Base-by-base conservation (phyloP, 2,329 filamentous ascomycete genomes). In the Lachnellula subtilissima region DNA sequence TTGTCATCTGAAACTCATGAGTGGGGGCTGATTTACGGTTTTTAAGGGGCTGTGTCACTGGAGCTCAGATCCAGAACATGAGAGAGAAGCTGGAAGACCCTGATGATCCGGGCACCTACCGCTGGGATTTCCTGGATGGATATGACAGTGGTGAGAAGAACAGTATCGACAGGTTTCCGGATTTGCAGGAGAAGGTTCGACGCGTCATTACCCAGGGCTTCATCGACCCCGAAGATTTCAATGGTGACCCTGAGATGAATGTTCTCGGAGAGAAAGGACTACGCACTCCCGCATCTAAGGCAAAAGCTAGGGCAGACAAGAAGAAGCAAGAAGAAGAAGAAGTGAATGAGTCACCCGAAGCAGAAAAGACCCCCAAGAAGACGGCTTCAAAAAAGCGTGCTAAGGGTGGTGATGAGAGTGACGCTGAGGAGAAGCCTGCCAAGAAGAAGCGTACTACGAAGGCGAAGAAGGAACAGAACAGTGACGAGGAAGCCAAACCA, bases 181-280 rank as follows among this genome's bases (percentile, higher is more conserved):
- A 90, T 2, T 65, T 83, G 1, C 84, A 92, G 72, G 82, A 82
- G 46, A 96, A 94, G 76, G 76, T 97, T 61, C 78, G 81, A 50
- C 81, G 80, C 47, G 89, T 88, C 51, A 72, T 97, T 23, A 78
- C 81, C 56, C 81, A 92, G 69, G 91, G 90, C 23, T 89, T 94
- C 65, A 87, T 97, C 65, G 87, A 88, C 63, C 80, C 90, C 43
- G 86, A 89, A 51, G 93, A 97, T 65, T 97, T 91, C 84, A 93
- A 87, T 36, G 91, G 91, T 12, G 91, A 71, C 40, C 65, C 67
- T 42, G 68, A 69, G 43, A 70, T 70, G 64, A 71, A 71, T 36
- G 53, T 59, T 19, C 65, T 70, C 22, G 69, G 69, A 1, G 57
- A 65, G 45, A 60, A 45, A 15, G 69, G 69, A 25, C 55, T 66